Evolutionary conservation across 2,329 filamentous ascomycete species (phyloP).

Genomic region (Hypoxylon sp.): DNA sequence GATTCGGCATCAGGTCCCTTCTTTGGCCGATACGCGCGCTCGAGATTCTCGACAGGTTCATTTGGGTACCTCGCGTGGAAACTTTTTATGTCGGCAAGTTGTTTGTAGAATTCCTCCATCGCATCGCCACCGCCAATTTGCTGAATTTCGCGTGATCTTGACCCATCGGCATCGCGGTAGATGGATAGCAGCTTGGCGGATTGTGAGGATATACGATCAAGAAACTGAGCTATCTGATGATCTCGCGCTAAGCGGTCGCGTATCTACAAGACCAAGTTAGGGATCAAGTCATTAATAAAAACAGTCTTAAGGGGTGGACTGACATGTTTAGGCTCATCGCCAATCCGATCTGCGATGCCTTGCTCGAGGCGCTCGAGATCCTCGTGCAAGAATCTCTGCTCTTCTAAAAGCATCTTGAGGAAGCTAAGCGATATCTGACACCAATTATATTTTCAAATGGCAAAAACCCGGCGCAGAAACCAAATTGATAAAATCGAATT

Average conservation of each 20-base stretch:
- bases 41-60: conserved; percentile 94
- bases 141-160: conserved; percentile 84
- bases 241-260: conserved; percentile 91
- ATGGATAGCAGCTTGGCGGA: conserved; percentile 84
- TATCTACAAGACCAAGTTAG: conserved; percentile 68
- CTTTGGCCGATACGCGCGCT: conserved; percentile 86
- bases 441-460: background rate
- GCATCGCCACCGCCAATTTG: conserved; percentile 87
- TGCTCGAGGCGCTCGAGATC: conserved; percentile 97
- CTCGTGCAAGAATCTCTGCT: conserved; percentile 94
- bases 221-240: conserved; percentile 89
- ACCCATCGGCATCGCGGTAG: conserved; percentile 83
- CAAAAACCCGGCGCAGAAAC: background rate
- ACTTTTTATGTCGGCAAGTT: conserved; percentile 83
- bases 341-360: conserved; percentile 88
- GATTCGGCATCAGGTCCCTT: conserved; percentile 74
- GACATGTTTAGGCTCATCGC: conserved; percentile 90
- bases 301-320: conserved; percentile 60
- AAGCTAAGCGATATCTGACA: background rate
- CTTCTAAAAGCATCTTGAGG: conserved; percentile 84
- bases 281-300: background rate
- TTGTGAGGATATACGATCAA: conserved; percentile 89
- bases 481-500: background rate
- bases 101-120: conserved; percentile 92
- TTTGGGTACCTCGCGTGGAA: conserved; percentile 94